Percentiles rank a stretch among this genome's conserved stretches.
Conservation (phyloP, 805 yeast species). For the Phaffomyces thermotolerans region DNA sequence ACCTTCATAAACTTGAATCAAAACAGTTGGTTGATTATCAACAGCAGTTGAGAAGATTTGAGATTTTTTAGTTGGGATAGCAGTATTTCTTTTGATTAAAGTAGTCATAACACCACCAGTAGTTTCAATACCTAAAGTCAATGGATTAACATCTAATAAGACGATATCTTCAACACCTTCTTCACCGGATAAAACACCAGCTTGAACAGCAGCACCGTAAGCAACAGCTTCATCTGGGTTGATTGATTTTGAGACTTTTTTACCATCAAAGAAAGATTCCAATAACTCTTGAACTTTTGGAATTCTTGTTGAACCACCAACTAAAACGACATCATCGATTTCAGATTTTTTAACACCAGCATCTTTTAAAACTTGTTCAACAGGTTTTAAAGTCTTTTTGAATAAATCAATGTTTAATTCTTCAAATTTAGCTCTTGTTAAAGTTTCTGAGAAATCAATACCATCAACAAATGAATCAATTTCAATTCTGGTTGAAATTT, state of each 20-base stretch:
- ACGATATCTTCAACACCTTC: slow-evolving; percentile 88
- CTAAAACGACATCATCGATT: slow-evolving; percentile 90
- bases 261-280: slow-evolving; percentile 85
- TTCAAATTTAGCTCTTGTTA: slow-evolving; percentile 97
- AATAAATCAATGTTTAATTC: slow-evolving; percentile 89
- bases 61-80: slow-evolving; percentile 92
- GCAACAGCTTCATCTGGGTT: slow-evolving; percentile 99
- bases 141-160: slow-evolving; percentile 86
- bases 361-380: slow-evolving; percentile 91
- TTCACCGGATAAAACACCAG: slow-evolving; percentile 95
- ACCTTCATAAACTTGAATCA: slow-evolving; percentile 93
- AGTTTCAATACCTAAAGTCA: slow-evolving; percentile 93
- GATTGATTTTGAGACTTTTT: slow-evolving; percentile 94
- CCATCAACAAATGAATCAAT: slow-evolving; percentile 94
- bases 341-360: slow-evolving; percentile 82
- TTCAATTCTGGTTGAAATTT: slow-evolving; percentile 93
- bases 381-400: slow-evolving; percentile 93
- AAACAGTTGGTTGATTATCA: slow-evolving; percentile 92
- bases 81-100: slow-evolving; percentile 88
- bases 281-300: slow-evolving; percentile 95
- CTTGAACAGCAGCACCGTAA: slow-evolving; percentile 98
- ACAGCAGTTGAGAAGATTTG: slow-evolving; percentile 95
- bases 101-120: slow-evolving; percentile 98
- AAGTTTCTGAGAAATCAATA: slow-evolving; percentile 88
- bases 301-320: slow-evolving; percentile 99